phyloP scores from a whole-genome alignment of 2,329 filamentous ascomycete species.

The Metarhizium anisopliae region DNA sequence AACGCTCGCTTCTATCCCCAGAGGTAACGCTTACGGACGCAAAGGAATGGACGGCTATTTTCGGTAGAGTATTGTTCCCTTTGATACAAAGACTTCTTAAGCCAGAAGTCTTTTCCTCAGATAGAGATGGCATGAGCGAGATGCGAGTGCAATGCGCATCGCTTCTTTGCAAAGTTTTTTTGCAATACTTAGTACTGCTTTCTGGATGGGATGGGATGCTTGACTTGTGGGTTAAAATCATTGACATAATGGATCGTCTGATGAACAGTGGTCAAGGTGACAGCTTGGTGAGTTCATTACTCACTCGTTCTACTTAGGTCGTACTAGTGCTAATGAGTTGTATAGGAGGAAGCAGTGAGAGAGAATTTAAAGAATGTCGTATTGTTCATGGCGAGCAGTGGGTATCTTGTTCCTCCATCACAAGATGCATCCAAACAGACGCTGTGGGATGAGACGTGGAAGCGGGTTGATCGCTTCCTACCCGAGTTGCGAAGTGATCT shows the following conservation, averaged over 20 bases:
- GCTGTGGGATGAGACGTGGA: constrained; percentile 56
- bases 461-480: constrained; percentile 55
- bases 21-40: constrained; percentile 77
- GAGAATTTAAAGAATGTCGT: constrained; percentile 95
- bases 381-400: constrained; percentile 87
- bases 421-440: constrained; percentile 45
- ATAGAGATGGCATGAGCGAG: constrained; percentile 89
- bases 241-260: constrained; percentile 89
- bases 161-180: constrained; percentile 86
- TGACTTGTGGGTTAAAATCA: constrained; percentile 83
- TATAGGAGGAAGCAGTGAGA: constrained; percentile 82
- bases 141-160: constrained; percentile 88
- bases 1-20: constrained; percentile 76
- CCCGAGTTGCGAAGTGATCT: constrained; percentile 51
- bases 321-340: constrained; percentile 8
- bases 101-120: constrained; percentile 87
- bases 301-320: neutral
- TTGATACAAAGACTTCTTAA: constrained; percentile 81
- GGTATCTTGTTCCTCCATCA: constrained; percentile 66
- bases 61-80: constrained; percentile 87
- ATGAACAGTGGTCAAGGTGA: constrained; percentile 95
- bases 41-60: constrained; percentile 90
- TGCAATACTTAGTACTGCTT: constrained; percentile 83
- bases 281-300: constrained; percentile 56
- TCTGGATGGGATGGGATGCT: constrained; percentile 83